These are phyloP conservation scores for Lasiosphaeris hirsuta DNA, from an alignment of 495 filamentous ascomycete genomes.

Conservation along the genomic window DNA sequence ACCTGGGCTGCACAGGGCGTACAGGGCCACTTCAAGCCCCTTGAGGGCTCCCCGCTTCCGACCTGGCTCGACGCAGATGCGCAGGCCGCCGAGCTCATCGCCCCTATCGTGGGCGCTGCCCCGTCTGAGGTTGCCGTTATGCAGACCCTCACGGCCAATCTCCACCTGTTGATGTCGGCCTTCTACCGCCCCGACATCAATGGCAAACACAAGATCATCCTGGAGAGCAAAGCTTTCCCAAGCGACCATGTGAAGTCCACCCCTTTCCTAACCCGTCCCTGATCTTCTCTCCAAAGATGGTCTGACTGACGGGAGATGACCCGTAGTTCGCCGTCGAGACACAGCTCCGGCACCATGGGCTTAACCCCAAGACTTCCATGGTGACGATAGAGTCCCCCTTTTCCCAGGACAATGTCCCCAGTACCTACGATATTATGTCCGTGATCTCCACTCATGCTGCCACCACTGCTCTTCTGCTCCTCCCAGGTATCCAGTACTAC, in stretches of 20 bases:
- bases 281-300: too few relatives aligned
- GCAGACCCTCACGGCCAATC: constrained; percentile 88
- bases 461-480: constrained; percentile 72
- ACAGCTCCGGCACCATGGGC: constrained; percentile 76
- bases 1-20: constrained; percentile 95
- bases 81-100: constrained; percentile 66
- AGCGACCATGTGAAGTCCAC: constrained; percentile 67
- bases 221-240: constrained; percentile 93
- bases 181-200: constrained; percentile 78
- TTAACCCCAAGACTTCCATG: constrained; percentile 67
- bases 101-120: constrained; percentile 80
- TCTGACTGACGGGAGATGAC: too few relatives aligned
- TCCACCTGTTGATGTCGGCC: constrained; percentile 86
- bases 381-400: constrained; percentile 65
- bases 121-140: constrained; percentile 84
- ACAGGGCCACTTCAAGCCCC: constrained; percentile 83
- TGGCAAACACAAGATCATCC: constrained; percentile 80
- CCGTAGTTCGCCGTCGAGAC: constrained; percentile 80
- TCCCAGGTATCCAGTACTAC: constrained; percentile 93
- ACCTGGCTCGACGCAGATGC: constrained; percentile 81
- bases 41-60: constrained; percentile 68
- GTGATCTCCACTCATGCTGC: constrained; percentile 74
- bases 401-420: constrained; percentile 52
- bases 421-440: constrained; percentile 69
- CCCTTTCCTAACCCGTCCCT: neutral